These are phyloP conservation scores for Aspergillus neoniger DNA, from an alignment of 2,329 filamentous ascomycete species.

Conservation along the genomic window DNA sequence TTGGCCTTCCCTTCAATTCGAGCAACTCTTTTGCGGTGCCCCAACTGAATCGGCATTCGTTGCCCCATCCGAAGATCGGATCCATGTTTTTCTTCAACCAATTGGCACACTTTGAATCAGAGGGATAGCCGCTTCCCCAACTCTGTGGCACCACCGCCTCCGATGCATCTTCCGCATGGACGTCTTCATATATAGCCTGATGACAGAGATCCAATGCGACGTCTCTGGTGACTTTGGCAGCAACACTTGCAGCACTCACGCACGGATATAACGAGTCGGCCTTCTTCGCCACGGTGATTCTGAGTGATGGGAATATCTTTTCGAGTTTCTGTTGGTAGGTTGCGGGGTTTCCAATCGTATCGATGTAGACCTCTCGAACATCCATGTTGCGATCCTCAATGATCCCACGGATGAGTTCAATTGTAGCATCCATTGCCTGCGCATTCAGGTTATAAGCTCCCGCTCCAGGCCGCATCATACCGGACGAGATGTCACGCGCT, in stretches of 20 bases:
- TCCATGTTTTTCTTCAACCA: slow-evolving; percentile 91
- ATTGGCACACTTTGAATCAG: slow-evolving; percentile 73
- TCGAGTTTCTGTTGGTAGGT: slow-evolving; percentile 84
- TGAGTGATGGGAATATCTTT: slow-evolving; percentile 75
- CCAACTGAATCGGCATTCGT: slow-evolving; percentile 94
- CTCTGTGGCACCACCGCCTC: slow-evolving; percentile 42
- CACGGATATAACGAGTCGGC: slow-evolving; percentile 90
- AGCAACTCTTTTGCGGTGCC: slow-evolving; percentile 91
- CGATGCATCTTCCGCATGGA: slow-evolving; percentile 32
- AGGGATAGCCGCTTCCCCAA: slow-evolving; percentile 95
- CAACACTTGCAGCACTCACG: slow-evolving; percentile 90
- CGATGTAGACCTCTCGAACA: slow-evolving; percentile 86
- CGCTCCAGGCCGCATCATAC: slow-evolving; percentile 65
- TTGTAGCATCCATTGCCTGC: slow-evolving; percentile 90
- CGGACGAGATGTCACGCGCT: slow-evolving; percentile 76
- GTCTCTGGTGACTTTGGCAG: slow-evolving; percentile 94
- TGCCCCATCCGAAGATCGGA: slow-evolving; percentile 91
- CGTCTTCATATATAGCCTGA: slow-evolving; percentile 49
- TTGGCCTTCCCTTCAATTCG: slow-evolving; percentile 70
- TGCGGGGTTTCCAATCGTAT: slow-evolving; percentile 83
- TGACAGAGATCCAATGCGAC: slow-evolving; percentile 81
- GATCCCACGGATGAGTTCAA: slow-evolving; percentile 76
- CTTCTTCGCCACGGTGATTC: slow-evolving; percentile 81
- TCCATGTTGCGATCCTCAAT: slow-evolving; percentile 73
- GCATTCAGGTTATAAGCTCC: slow-evolving; percentile 86